Base-by-base conservation (phyloP, 805 yeast species). In the Myxozyma sirexii region DNA sequence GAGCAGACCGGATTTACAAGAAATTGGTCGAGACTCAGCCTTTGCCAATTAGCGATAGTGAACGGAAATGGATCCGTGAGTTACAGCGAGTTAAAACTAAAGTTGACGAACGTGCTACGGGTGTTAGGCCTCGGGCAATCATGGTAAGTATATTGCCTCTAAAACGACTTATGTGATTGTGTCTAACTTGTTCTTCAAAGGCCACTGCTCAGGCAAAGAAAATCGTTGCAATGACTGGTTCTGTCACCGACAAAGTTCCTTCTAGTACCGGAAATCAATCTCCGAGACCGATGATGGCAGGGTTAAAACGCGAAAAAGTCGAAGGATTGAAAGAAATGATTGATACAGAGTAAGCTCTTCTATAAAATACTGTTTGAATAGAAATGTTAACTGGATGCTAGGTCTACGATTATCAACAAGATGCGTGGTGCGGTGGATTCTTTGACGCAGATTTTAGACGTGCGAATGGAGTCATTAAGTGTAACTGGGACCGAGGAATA, bases 11-110 rank as follows among this genome's bases (percentile, higher is more conserved):
- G 7, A 59, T 81, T 13, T 65, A 69, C 7, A 66, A 70, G 3
- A 71, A 62, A 10, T 51, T 79, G 3, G 54, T 61, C 12, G 63
- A 69, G 27, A 63, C 70, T 37, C 67, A 63, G 43, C 71, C 74
- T 5, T 54, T 70, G 15, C 74, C 78, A 0, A 65, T 81, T 33
- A 74, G 77, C 51, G 70, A 69, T 2, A 69, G 75, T 10, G 86
- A 82, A 66, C 70, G 71, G 54, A 69, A 64, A 26, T 82, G 84
- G 84, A 74, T 79, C 57, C 72, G 69, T 33, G 83, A 80, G 64
- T 70, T 82, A 7, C 64, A 70, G 37, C 67, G 74, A 23, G 77
- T 79, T 52, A 70, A 72, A 60, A 50, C 60, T 35, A 41, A 70
- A 46, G 43, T 68, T 54, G 66, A 66, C 55, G 50, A 51, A 29